Conservation (phyloP, 768 basidiomycete species). For the Obba rivulosa region DNA sequence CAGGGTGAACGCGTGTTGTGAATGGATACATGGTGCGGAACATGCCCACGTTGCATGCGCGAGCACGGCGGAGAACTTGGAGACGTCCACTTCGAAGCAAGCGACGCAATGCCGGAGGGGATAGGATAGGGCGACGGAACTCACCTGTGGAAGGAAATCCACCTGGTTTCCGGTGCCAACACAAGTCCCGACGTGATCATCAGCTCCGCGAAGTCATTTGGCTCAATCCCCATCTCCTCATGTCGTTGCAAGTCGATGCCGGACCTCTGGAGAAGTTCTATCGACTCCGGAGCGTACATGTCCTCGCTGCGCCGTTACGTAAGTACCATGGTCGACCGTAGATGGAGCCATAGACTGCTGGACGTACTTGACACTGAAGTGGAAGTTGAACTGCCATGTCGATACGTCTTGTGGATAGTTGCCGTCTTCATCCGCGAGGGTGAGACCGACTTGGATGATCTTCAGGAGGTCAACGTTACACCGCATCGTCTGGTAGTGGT, state of each 20-base stretch:
- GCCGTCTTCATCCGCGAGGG: conserved; percentile 90
- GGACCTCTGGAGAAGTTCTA: conserved; percentile 90
- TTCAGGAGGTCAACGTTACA: conserved; percentile 98
- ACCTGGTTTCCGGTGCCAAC: conserved; percentile 79
- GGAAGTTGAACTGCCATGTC: conserved; percentile 99
- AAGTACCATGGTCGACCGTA: conserved; percentile 7
- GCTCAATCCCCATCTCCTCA: conserved; percentile 85
- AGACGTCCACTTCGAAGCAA: not conserved
- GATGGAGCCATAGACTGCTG: not conserved
- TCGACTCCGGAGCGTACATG: conserved; percentile 98
- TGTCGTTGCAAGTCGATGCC: conserved; percentile 95
- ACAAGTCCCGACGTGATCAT: conserved; percentile 97
- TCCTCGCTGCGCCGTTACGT: conserved; percentile 63
- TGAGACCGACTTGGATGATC: conserved; percentile 96
- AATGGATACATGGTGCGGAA: too few species aligned
- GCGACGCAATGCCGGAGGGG: not conserved
- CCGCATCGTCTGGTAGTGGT: conserved; percentile 99
- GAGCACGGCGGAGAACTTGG: too few species aligned
- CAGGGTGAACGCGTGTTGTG: too few species aligned
- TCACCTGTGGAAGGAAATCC: conserved; percentile 98
- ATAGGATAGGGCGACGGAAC: conserved; percentile 21
- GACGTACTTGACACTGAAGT: conserved; percentile 80
- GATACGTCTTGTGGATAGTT: conserved; percentile 85
- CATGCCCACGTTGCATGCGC: not conserved
- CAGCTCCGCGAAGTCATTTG: conserved; percentile 94